Evolutionary conservation across 345 rosid genomes (phyloP).

Genomic region (Hypericum androsaemum): DNA sequence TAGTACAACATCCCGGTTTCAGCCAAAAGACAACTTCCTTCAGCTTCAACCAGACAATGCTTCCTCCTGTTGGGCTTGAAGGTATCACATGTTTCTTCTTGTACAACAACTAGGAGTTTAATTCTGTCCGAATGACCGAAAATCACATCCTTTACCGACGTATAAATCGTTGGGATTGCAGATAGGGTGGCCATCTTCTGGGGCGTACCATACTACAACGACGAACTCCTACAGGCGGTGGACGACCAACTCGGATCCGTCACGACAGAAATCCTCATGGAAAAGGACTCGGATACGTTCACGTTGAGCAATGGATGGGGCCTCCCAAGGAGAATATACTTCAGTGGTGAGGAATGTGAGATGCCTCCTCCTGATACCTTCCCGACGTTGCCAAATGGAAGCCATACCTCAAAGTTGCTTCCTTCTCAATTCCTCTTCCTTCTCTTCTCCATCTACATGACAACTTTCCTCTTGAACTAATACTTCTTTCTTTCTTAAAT

Average conservation of each 20-base stretch:
- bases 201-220: slow-evolving; percentile 36
- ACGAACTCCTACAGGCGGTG: slow-evolving; percentile 26
- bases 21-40: slow-evolving; percentile 21
- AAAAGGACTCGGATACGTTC: slow-evolving; percentile 32
- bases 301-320: slow-evolving; percentile 52
- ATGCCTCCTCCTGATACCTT: slow-evolving; percentile 50
- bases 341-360: slow-evolving; percentile 41
- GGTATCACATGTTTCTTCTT: too few species aligned
- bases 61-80: slow-evolving; percentile 32
- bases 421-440: not conserved
- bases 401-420: slow-evolving; percentile 14
- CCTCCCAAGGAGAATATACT: slow-evolving; percentile 46
- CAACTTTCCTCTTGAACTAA: not conserved
- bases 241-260: slow-evolving; percentile 26
- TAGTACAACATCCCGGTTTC: slow-evolving; percentile 54
- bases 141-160: too few species aligned
- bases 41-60: slow-evolving; percentile 44
- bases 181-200: slow-evolving; percentile 47
- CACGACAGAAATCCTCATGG: slow-evolving; percentile 34
- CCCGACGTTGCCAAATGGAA: slow-evolving; percentile 38
- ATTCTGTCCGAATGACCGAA: too few species aligned
- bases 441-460: slow-evolving; percentile 11
- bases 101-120: too few species aligned
- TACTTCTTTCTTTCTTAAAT: too few species aligned
- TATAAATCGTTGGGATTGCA: slow-evolving; percentile 23